phyloP scores from a whole-genome alignment of 352 stramenopile genomes.

The Globisporangium parvum region DNA sequence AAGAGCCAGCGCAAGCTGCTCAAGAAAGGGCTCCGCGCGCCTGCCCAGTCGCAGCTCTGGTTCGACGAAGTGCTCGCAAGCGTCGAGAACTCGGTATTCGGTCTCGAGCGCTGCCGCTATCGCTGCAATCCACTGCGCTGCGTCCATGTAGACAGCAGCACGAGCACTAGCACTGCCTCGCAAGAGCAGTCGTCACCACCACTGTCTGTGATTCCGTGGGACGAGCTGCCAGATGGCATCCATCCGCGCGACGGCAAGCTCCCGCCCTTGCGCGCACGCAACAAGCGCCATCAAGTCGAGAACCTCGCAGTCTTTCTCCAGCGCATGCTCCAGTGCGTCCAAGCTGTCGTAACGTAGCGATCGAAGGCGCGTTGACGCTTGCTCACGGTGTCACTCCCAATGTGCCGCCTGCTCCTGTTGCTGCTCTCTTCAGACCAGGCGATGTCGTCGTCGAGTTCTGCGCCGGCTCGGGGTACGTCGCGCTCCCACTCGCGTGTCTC shows the following conservation, averaged over 20 bases:
- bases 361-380: background rate
- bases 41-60: constrained; percentile 50
- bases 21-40: constrained; percentile 37
- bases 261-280: constrained; percentile 36
- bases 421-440: constrained; percentile 29
- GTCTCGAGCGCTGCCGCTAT: constrained; percentile 28
- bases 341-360: too few species aligned
- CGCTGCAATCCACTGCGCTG: constrained; percentile 58
- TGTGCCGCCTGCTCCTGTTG: too few species aligned
- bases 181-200: background rate
- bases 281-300: constrained; percentile 75
- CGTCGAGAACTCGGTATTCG: constrained; percentile 40
- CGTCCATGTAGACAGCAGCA: constrained; percentile 14
- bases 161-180: background rate
- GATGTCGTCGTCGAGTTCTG: constrained; percentile 83
- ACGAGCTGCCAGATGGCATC: constrained; percentile 49
- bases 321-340: constrained; percentile 41
- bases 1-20: constrained; percentile 46
- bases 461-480: constrained; percentile 68
- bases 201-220: constrained; percentile 48
- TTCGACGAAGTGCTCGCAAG: constrained; percentile 66
- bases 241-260: constrained; percentile 67
- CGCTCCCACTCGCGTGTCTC: constrained; percentile 63
- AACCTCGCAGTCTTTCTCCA: constrained; percentile 71
- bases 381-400: background rate